phyloP scores from a whole-genome alignment of 345 rosid genomes.

The Tarenaya hassleriana region DNA sequence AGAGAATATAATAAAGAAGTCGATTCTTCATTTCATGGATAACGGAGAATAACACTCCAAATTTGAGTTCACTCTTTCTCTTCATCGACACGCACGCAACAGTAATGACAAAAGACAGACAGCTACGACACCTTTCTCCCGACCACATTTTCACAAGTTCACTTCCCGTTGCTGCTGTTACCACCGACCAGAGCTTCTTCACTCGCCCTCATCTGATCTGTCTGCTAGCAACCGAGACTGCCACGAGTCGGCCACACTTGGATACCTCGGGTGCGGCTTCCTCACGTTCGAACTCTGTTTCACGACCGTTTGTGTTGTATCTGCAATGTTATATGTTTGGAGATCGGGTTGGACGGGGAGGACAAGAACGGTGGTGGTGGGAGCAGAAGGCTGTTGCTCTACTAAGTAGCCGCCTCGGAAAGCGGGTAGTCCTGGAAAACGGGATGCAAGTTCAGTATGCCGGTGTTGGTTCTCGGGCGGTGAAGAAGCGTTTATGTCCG shows the following conservation, averaged over 20 bases:
- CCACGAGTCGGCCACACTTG: constrained; percentile 71
- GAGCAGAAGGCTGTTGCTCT: constrained; percentile 33
- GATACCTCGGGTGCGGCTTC: constrained; percentile 89
- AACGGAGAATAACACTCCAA: too few relatives aligned
- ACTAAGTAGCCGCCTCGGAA: constrained; percentile 20
- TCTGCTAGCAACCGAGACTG: constrained; percentile 66
- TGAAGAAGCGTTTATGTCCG: constrained; percentile 52
- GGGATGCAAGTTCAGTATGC: constrained; percentile 25
- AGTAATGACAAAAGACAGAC: too few relatives aligned
- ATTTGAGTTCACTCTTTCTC: too few relatives aligned
- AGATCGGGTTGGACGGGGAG: constrained; percentile 53
- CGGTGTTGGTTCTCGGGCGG: constrained; percentile 40
- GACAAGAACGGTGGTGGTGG: constrained; percentile 56
- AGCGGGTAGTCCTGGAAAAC: constrained; percentile 26
- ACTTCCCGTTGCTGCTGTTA: constrained; percentile 15
- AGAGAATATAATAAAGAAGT: too few relatives aligned
- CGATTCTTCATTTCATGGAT: too few relatives aligned
- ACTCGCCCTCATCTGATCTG: constrained; percentile 28
- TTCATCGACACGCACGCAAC: too few relatives aligned
- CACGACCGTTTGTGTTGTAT: constrained; percentile 16
- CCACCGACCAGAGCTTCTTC: constrained; percentile 16
- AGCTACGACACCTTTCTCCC: too few relatives aligned
- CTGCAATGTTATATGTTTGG: constrained; percentile 31
- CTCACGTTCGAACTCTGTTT: constrained; percentile 38
- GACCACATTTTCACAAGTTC: too few relatives aligned